These are phyloP conservation scores for Farysia itapuensis DNA, from an alignment of 1,284 basidiomycete genomes.

Conservation along the genomic window DNA sequence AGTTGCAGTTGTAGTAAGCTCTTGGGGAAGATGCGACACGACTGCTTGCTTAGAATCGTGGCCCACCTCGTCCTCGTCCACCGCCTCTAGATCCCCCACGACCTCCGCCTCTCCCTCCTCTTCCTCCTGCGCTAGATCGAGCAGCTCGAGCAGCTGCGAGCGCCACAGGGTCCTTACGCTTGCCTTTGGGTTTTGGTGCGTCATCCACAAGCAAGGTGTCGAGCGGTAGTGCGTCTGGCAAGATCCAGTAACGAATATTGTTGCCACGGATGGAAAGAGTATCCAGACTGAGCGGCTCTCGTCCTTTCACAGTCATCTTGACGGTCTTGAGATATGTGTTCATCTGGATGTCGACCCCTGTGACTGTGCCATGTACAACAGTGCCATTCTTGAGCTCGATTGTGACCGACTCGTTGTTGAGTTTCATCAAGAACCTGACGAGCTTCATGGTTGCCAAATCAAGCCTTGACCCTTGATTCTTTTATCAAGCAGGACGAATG, in stretches of 20 bases:
- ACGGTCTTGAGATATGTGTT: slow-evolving; percentile 96
- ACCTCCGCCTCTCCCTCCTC: slow-evolving; percentile 40
- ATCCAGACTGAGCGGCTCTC: slow-evolving; percentile 70
- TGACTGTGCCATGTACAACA: slow-evolving; percentile 92
- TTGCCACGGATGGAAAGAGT: slow-evolving; percentile 60
- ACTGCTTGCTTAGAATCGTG: too few species aligned
- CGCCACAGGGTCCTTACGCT: slow-evolving; percentile 44
- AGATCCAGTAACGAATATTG: slow-evolving; percentile 79
- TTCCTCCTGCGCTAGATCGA: slow-evolving; percentile 35
- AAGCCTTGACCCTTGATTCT: slow-evolving; percentile 43
- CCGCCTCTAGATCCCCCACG: slow-evolving; percentile 6
- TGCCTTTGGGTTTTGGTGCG: slow-evolving; percentile 85
- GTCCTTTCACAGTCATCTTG: slow-evolving; percentile 88
- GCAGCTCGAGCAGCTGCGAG: slow-evolving; percentile 26
- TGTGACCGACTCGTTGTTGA: slow-evolving; percentile 98
- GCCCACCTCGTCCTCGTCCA: background rate
- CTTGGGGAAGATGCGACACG: too few species aligned
- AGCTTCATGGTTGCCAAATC: slow-evolving; percentile 55
- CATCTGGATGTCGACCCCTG: slow-evolving; percentile 68
- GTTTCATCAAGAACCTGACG: slow-evolving; percentile 94
- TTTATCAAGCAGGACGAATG: slow-evolving; percentile 1
- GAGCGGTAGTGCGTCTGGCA: slow-evolving; percentile 92
- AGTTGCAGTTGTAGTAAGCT: too few species aligned
- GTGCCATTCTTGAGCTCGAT: slow-evolving; percentile 98
- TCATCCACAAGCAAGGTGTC: slow-evolving; percentile 97